Conservation (phyloP, 2,329 filamentous ascomycete species). For the Nothophoma quercina region DNA sequence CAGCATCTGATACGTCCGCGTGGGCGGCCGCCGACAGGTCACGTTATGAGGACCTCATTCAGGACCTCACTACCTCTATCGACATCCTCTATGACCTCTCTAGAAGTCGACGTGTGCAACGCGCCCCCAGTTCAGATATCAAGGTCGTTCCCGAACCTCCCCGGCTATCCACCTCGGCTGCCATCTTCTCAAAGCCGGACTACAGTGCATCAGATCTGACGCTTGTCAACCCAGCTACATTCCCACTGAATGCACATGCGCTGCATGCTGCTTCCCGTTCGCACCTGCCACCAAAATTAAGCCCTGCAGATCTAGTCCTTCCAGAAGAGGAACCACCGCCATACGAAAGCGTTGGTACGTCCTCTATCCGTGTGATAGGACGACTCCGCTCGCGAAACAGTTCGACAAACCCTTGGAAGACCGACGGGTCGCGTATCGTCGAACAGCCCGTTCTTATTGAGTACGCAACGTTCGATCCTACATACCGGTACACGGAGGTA, state of each 20-base stretch:
- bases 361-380: conserved; percentile 56
- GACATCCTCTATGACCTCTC: conserved; percentile 82
- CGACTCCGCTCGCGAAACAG: conserved; percentile 48
- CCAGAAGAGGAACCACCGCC: conserved; percentile 58
- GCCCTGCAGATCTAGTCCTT: conserved; percentile 52
- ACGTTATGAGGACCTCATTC: conserved; percentile 78
- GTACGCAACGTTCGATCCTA: conserved; percentile 64
- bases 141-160: conserved; percentile 31
- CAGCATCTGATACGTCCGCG: conserved; percentile 43
- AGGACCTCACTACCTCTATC: conserved; percentile 77
- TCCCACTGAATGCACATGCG: conserved; percentile 32
- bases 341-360: conserved; percentile 56
- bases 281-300: conserved; percentile 54
- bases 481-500: conserved; percentile 57
- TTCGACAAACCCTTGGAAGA: conserved; percentile 50
- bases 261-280: conserved; percentile 24
- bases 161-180: conserved; percentile 23
- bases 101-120: conserved; percentile 63
- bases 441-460: conserved; percentile 71
- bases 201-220: conserved; percentile 54
- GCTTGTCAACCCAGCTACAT: conserved; percentile 52
- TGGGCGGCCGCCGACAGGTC: conserved; percentile 70
- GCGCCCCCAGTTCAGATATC: conserved; percentile 23
- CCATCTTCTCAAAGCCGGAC: conserved; percentile 42
- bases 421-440: conserved; percentile 42